A percentile compares a stretch with the other conserved stretches of the same genome.
phyloP scores from a whole-genome alignment of 768 basidiomycete species.

The Obba rivulosa region DNA sequence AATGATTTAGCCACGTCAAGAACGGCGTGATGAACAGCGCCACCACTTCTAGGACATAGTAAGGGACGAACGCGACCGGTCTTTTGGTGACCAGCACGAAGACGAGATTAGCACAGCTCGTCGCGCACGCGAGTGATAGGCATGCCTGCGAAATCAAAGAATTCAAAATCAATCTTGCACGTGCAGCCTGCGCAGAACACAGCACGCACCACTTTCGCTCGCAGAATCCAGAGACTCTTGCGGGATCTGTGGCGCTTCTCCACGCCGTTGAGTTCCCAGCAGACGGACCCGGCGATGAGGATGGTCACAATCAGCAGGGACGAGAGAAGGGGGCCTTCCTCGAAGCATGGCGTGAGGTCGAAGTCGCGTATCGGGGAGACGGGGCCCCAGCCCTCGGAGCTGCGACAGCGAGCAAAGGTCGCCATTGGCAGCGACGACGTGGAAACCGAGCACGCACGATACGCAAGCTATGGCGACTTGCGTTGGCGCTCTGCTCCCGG shows the following conservation, averaged over 20 bases:
- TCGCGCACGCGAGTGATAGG: constrained; percentile 39
- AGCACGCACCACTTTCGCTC: constrained; percentile 61
- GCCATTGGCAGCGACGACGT: constrained; percentile 17
- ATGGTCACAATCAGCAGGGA: constrained; percentile 42
- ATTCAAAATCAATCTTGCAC: background rate
- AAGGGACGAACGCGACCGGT: constrained; percentile 40
- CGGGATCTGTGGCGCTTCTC: constrained; percentile 31
- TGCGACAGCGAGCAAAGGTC: constrained; percentile 33
- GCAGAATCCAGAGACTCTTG: constrained; percentile 47
- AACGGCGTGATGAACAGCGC: constrained; percentile 42
- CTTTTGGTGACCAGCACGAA: constrained; percentile 31
- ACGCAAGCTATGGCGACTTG: constrained; percentile 18
- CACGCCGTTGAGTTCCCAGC: constrained; percentile 25
- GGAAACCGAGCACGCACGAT: constrained; percentile 17
- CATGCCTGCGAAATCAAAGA: constrained; percentile 41
- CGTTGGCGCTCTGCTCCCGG: background rate
- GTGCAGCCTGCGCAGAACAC: background rate
- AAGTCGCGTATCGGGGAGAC: constrained; percentile 58
- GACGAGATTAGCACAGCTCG: constrained; percentile 40
- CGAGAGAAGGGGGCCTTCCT: constrained; percentile 65
- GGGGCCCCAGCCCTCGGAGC: constrained; percentile 61
- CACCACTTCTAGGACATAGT: constrained; percentile 54
- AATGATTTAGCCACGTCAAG: constrained; percentile 66
- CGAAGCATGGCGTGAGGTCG: constrained; percentile 78
- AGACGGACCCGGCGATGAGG: constrained; percentile 35